phyloP scores from a whole-genome alignment of 164 flowering plant genomes.

The Umbilicus rupestris region DNA sequence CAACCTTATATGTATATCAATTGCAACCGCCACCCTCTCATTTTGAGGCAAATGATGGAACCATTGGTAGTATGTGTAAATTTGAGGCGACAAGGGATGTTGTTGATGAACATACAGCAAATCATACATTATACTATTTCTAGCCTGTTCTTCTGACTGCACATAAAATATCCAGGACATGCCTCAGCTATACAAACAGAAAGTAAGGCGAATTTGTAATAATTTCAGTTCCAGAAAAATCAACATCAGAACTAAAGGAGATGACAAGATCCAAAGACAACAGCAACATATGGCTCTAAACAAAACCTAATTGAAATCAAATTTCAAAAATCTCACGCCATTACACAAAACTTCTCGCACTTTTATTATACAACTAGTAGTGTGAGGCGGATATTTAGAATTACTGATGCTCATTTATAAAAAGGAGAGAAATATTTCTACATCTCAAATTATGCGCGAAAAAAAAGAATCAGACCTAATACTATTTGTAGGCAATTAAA shows the following conservation, averaged over 20 bases:
- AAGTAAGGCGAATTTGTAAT: not conserved
- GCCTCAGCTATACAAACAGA: not conserved
- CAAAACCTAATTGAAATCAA: not conserved
- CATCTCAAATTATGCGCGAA: not conserved
- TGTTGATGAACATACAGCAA: constrained; percentile 47
- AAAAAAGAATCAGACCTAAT: not conserved
- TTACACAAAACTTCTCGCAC: not conserved
- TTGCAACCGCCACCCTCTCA: constrained; percentile 23
- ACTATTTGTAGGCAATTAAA: not conserved
- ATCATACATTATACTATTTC: constrained; percentile 81
- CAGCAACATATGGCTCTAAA: not conserved
- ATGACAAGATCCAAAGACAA: not conserved
- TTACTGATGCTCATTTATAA: not conserved
- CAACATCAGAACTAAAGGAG: not conserved
- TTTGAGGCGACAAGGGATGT: constrained; percentile 56
- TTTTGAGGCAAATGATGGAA: constrained; percentile 19
- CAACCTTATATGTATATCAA: constrained; percentile 61
- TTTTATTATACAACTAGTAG: not conserved
- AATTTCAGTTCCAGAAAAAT: not conserved
- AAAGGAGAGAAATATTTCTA: not conserved
- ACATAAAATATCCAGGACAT: constrained; percentile 8
- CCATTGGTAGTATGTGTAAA: constrained; percentile 27
- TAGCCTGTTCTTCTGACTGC: constrained; percentile 67
- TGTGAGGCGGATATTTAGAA: not conserved
- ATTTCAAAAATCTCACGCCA: not conserved